Percentiles rank a stretch among this genome's conserved stretches.
Evolutionary conservation across 2,329 filamentous ascomycete genomes (phyloP).

Genomic region (Scopulariopsis brevicaulis): DNA sequence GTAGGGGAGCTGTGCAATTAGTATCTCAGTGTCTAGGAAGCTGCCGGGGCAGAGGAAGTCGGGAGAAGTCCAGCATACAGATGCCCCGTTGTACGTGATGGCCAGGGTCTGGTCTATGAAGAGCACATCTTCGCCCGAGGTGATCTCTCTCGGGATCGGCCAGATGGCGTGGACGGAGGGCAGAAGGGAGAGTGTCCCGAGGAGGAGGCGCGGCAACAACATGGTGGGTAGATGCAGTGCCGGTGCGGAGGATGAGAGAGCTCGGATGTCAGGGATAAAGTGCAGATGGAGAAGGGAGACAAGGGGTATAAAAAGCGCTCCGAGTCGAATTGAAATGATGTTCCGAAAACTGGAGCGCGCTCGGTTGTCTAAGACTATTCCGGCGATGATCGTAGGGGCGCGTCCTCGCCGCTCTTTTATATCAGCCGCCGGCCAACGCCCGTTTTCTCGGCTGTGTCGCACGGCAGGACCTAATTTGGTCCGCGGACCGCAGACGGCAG

Average conservation of each 20-base stretch:
- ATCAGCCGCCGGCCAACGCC: background rate
- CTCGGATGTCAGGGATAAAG: background rate
- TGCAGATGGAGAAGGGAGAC: background rate
- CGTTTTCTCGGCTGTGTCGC: background rate
- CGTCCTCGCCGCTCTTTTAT: background rate
- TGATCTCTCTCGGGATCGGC: slow-evolving; percentile 40
- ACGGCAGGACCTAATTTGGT: background rate
- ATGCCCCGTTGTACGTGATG: slow-evolving; percentile 47
- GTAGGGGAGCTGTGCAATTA: slow-evolving; percentile 33
- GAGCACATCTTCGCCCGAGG: slow-evolving; percentile 38
- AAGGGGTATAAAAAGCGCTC: background rate
- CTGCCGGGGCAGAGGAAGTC: slow-evolving; percentile 9
- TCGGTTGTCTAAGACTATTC: too few species aligned
- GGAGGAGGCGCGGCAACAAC: slow-evolving; percentile 4
- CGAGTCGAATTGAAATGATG: too few species aligned
- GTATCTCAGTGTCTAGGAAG: slow-evolving; percentile 19
- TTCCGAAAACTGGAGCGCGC: too few species aligned
- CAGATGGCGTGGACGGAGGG: slow-evolving; percentile 39
- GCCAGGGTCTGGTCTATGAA: slow-evolving; percentile 39
- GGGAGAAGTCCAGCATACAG: slow-evolving; percentile 35
- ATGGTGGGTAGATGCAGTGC: background rate
- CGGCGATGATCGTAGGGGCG: too few species aligned
- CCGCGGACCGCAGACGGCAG: background rate
- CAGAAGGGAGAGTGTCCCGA: slow-evolving; percentile 25
- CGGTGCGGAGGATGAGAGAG: background rate